These are phyloP conservation scores for Seiridium unicorne DNA, from an alignment of 2,329 filamentous ascomycete genomes.

Conservation along the genomic window DNA sequence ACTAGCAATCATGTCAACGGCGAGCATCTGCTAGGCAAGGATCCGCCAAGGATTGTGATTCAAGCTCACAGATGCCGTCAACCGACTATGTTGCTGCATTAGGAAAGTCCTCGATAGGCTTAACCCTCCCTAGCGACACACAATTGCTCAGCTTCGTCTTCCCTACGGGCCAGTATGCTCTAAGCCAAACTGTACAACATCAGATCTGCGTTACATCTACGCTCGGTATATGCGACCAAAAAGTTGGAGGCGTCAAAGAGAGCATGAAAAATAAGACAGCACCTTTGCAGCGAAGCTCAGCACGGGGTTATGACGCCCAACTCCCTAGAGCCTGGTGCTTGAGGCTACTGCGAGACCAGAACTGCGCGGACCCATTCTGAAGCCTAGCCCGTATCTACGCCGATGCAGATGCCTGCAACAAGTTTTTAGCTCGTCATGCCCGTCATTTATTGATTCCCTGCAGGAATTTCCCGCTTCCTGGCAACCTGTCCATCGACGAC, in stretches of 20 bases:
- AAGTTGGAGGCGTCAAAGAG: not conserved
- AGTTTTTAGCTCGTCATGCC: not conserved
- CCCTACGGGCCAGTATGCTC: too few relatives aligned
- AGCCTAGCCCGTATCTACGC: not conserved
- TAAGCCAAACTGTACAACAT: too few relatives aligned
- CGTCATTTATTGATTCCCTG: not conserved
- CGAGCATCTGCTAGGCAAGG: not conserved
- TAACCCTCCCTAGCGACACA: too few relatives aligned
- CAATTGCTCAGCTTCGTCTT: too few relatives aligned
- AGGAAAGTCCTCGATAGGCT: slow-evolving; percentile 1
- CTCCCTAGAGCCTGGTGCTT: not conserved
- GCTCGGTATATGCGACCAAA: too few relatives aligned
- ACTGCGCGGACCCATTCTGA: not conserved
- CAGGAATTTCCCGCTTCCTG: not conserved
- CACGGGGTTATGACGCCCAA: not conserved
- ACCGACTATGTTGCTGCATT: not conserved
- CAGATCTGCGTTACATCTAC: too few relatives aligned
- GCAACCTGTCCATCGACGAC: not conserved
- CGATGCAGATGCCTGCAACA: not conserved
- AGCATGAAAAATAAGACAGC: not conserved
- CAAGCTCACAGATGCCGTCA: not conserved
- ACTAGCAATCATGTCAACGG: not conserved
- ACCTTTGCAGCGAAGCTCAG: not conserved
- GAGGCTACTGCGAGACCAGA: not conserved
- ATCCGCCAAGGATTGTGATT: not conserved